Base-by-base conservation (phyloP, 495 filamentous ascomycete genomes). In the Aspergillus carlsbadensis region DNA sequence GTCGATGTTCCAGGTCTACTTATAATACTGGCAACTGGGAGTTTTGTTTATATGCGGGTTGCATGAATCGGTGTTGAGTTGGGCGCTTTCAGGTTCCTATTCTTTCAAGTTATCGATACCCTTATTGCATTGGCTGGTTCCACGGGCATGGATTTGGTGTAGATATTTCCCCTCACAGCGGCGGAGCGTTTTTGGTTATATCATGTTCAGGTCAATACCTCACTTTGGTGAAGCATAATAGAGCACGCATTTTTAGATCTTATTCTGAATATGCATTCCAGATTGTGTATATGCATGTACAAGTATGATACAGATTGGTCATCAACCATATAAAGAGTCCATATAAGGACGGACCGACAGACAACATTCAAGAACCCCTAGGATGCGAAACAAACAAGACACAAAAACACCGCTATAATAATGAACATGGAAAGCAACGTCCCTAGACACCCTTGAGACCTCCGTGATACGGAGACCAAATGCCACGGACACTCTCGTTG, bases 391-490 rank as follows among this genome's bases (percentile, higher is more conserved):
- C 51, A 59, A 51, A 51, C 37, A 55, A 65, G 45, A 57, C 39
- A 29, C 3, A 50, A 15, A 50, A 68, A 57, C 58, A 65, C 65
- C 64, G 55, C 58, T 56, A 45, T 53, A 52, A 58, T 46, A 56
- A 59, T 52, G 8, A 15, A 37, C 21, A 37, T 51, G 20, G 44
- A 49, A 35, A 14, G 33, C 33, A 11, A 26, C 14, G 15, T 46
- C 37, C n/a, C 65, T 66, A 79, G 51, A 78, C 72, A 36, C 67
- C 64, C 54, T 76, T 76, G 53, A 74, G 35, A 52, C 72, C 75
- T 40, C 92, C 91, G 71, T 98, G 94, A 69, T 89, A 96, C 39
- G 92, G 92, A 76, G 84, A 88, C 92, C 93, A 98, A 59, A 98
- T 84, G 55, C 94, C 94, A 77, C 94, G 86, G 13, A 97, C 91